These are phyloP conservation scores for Ceratobasidium papillatum DNA, from an alignment of 1,284 basidiomycete genomes.

Conservation along the genomic window DNA sequence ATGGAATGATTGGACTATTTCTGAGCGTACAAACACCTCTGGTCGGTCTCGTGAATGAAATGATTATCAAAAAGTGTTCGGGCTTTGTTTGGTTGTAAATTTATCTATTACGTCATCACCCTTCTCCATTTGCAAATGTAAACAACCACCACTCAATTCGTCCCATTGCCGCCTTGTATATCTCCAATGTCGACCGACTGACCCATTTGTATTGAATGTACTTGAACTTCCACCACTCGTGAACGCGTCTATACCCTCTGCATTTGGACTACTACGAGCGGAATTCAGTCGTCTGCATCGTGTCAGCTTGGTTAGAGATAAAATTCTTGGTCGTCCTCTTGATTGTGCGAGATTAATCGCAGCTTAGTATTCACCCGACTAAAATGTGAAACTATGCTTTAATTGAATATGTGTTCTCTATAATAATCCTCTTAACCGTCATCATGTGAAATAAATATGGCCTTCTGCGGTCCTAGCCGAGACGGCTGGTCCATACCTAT, in stretches of 20 bases:
- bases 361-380: no score
- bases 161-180: neutral
- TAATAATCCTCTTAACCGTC: no score
- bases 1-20: neutral
- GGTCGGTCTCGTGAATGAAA: neutral
- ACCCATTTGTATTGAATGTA: neutral
- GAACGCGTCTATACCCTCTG: neutral
- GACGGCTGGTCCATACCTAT: no score
- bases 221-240: neutral
- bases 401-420: no score
- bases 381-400: no score
- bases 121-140: neutral
- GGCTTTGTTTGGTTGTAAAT: neutral
- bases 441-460: no score
- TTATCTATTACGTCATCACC: slow-evolving; percentile 9
- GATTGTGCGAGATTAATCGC: no score
- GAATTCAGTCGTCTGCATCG: no score
- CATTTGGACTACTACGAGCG: no score
- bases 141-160: slow-evolving; percentile 7
- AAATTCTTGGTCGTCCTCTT: no score
- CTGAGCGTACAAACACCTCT: neutral
- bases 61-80: neutral
- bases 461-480: no score
- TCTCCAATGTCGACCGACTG: neutral
- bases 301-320: no score